Evolutionary conservation across 768 basidiomycete species (phyloP).

Genomic region (Mycena indigotica): DNA sequence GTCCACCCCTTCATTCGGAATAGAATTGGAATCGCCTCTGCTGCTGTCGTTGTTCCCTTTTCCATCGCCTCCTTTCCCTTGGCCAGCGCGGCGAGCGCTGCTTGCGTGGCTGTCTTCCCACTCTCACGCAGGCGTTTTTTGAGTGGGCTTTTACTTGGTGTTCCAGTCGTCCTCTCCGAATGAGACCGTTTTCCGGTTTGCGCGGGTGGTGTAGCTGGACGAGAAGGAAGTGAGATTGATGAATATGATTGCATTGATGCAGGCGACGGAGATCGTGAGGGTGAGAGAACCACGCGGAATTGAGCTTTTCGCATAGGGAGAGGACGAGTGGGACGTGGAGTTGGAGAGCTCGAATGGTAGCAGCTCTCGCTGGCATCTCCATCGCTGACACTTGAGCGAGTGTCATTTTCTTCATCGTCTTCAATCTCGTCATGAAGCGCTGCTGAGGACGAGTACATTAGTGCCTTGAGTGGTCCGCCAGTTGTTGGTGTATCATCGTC

Average conservation of each 20-base stretch:
- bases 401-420: background rate
- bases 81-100: slow-evolving; percentile 1
- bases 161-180: slow-evolving; percentile 1
- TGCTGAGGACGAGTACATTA: no score
- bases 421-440: background rate
- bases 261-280: no score
- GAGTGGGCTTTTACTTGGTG: slow-evolving; percentile 5
- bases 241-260: no score
- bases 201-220: slow-evolving; percentile 6
- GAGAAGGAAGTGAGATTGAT: background rate
- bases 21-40: no score
- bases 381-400: background rate
- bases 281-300: no score
- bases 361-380: background rate
- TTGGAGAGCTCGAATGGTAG: no score
- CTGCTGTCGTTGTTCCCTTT: no score
- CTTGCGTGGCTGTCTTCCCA: background rate
- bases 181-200: slow-evolving; percentile 2
- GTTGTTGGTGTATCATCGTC: no score
- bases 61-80: background rate
- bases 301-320: no score
- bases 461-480: no score
- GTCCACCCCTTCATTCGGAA: slow-evolving; percentile 8
- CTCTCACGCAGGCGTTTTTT: slow-evolving; percentile 9
- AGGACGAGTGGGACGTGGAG: no score